These are phyloP conservation scores for Yarrowia phangngaensis DNA, from an alignment of 805 yeast species.

Conservation along the genomic window DNA sequence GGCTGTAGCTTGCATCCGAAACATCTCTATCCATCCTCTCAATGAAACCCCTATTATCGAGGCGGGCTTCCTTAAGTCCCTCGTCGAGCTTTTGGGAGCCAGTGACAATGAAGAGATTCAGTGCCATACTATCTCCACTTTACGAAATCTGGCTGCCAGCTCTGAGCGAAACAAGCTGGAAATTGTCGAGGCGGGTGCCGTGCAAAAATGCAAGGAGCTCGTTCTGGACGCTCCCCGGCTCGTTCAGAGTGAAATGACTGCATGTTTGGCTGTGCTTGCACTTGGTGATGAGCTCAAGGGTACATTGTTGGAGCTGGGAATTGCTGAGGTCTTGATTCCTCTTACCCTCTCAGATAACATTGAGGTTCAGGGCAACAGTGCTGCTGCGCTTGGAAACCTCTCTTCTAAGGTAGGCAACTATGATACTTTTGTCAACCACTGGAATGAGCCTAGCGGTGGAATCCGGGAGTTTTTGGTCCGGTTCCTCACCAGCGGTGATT, in stretches of 20 bases:
- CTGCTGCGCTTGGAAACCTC: conserved; percentile 94
- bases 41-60: conserved; percentile 94
- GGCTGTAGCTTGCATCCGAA: conserved; percentile 97
- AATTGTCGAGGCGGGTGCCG: conserved; percentile 91
- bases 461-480: conserved; percentile 76
- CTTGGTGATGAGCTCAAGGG: conserved; percentile 91
- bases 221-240: conserved; percentile 82
- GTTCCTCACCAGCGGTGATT: conserved; percentile 76
- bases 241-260: conserved; percentile 94
- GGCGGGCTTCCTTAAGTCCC: conserved; percentile 91
- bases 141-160: conserved; percentile 93
- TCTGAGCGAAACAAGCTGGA: conserved; percentile 90
- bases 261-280: conserved; percentile 95
- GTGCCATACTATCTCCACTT: conserved; percentile 95
- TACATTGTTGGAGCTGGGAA: conserved; percentile 74
- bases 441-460: conserved; percentile 81
- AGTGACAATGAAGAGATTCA: conserved; percentile 92
- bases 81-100: conserved; percentile 70
- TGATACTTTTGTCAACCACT: conserved; percentile 67
- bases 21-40: conserved; percentile 92
- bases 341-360: conserved; percentile 81
- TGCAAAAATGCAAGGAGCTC: conserved; percentile 82
- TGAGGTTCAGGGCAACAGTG: conserved; percentile 97
- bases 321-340: conserved; percentile 85
- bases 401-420: conserved; percentile 88